Evolutionary conservation across 2,329 filamentous ascomycete species (phyloP).

Genomic region (Curvularia spicifera): DNA sequence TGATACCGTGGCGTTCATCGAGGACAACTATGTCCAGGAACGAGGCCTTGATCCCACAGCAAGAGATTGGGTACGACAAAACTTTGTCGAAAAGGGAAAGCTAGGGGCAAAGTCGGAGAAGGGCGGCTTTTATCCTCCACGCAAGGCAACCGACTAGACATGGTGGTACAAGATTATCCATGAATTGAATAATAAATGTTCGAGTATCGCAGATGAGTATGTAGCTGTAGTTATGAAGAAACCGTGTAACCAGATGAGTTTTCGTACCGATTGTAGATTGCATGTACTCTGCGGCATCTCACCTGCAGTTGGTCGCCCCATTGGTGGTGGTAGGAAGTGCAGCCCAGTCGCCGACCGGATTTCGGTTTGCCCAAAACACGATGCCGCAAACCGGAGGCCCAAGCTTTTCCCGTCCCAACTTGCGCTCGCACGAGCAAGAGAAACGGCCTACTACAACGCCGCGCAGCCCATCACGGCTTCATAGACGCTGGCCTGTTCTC

Average conservation of each 20-base stretch:
- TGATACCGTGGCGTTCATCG: constrained; percentile 62
- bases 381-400: constrained; percentile 20
- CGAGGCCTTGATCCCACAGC: constrained; percentile 52
- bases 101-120: constrained; percentile 53
- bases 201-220: not conserved
- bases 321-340: constrained; percentile 5
- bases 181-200: not conserved
- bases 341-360: constrained; percentile 5
- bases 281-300: not conserved
- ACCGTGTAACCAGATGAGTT: not conserved
- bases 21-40: constrained; percentile 60
- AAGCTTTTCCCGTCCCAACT: constrained; percentile 22
- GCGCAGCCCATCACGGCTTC: not conserved
- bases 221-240: not conserved
- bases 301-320: not conserved
- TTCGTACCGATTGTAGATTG: not conserved
- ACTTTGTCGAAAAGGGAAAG: constrained; percentile 57
- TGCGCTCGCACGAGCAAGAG: constrained; percentile 11
- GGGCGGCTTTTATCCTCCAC: constrained; percentile 23
- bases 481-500: not conserved
- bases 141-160: not conserved
- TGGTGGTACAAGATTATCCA: not conserved
- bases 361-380: constrained; percentile 22
- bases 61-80: constrained; percentile 54
- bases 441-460: not conserved